Conservation (phyloP, 2,329 filamentous ascomycete species). For the Zymoseptoria ardabiliae region DNA sequence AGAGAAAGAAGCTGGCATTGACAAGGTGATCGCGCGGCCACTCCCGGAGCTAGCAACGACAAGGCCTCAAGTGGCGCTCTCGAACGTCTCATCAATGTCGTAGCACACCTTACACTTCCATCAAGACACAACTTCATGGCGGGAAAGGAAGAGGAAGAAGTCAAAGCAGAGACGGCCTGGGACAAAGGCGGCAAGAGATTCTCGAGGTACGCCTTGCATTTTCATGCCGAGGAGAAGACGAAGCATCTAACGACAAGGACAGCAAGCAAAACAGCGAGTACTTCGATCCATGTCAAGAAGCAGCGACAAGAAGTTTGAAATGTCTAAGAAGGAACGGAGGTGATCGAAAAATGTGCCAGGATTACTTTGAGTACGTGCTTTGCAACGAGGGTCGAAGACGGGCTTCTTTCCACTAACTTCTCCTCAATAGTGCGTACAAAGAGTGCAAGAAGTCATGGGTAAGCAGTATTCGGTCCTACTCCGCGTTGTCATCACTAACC, state of each 20-base stretch:
- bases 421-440: slow-evolving; percentile 64
- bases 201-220: slow-evolving; percentile 35
- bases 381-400: not conserved
- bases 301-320: slow-evolving; percentile 73
- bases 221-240: not conserved
- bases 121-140: not conserved
- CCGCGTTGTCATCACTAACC: slow-evolving; percentile 17
- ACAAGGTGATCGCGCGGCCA: not conserved
- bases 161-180: slow-evolving; percentile 14
- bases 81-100: not conserved
- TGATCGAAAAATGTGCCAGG: slow-evolving; percentile 80
- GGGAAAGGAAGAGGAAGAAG: not conserved
- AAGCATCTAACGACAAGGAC: not conserved
- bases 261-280: slow-evolving; percentile 87
- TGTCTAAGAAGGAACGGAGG: slow-evolving; percentile 85
- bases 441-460: slow-evolving; percentile 96
- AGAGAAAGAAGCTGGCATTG: too few relatives aligned
- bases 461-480: too few relatives aligned
- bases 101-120: not conserved
- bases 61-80: not conserved
- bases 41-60: not conserved
- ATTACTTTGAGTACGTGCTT: slow-evolving; percentile 80
- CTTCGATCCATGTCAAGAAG: slow-evolving; percentile 92
- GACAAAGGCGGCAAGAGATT: slow-evolving; percentile 30
- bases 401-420: not conserved